Evolutionary conservation across 2,329 filamentous ascomycete genomes (phyloP).

Genomic region (Seiridium cupressi): DNA sequence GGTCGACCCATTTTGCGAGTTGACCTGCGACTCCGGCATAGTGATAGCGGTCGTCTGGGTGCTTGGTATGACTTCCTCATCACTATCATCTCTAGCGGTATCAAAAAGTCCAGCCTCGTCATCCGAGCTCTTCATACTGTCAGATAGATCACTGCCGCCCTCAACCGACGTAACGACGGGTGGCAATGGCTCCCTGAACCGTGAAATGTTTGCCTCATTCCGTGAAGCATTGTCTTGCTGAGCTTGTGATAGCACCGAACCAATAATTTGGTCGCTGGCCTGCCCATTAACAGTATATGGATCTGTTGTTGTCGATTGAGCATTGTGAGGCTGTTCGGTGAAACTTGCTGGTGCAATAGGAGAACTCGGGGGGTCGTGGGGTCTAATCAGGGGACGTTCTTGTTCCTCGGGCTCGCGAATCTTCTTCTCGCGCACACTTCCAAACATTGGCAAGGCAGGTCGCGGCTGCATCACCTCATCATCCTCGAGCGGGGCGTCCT

Average conservation of each 20-base stretch:
- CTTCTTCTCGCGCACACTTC: constrained; percentile 68
- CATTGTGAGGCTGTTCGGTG: constrained; percentile 18
- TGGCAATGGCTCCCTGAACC: constrained; percentile 63
- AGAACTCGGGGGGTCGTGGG: constrained; percentile 36
- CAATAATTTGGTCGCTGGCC: constrained; percentile 61
- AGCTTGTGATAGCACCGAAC: constrained; percentile 50
- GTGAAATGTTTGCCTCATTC: constrained; percentile 55
- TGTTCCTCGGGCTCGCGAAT: constrained; percentile 48
- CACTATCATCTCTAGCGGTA: constrained; percentile 12
- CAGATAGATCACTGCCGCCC: constrained; percentile 61
- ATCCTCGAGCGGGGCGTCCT: constrained; percentile 52
- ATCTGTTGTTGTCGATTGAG: constrained; percentile 20
- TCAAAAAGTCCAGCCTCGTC: constrained; percentile 32
- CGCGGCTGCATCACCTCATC: constrained; percentile 72
- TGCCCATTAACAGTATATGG: constrained; percentile 37
- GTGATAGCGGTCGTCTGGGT: constrained; percentile 15
- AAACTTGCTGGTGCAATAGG: constrained; percentile 24
- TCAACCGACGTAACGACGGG: constrained; percentile 71
- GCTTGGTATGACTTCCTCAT: constrained; percentile 16
- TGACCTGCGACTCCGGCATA: constrained; percentile 16
- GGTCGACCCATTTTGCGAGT: constrained; percentile 10
- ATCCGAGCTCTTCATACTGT: constrained; percentile 45
- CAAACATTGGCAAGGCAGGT: constrained; percentile 71
- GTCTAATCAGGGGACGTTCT: constrained; percentile 59
- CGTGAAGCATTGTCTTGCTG: constrained; percentile 42